Evolutionary conservation across 345 rosid species (phyloP), one percentile per base, ranked within the genome.

Genomic region (Viola odorata): DNA sequence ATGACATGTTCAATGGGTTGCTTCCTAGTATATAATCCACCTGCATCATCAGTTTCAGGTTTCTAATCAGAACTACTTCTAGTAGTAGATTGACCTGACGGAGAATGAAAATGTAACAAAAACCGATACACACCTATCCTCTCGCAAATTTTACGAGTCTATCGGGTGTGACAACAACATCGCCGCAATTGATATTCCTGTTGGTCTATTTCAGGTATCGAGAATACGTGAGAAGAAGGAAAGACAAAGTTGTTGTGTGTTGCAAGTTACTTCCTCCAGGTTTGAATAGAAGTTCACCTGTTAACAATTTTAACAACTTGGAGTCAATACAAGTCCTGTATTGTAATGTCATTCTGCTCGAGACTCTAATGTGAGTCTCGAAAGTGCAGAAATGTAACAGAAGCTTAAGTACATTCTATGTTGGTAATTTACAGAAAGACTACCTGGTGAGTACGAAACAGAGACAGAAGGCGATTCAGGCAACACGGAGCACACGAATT

Each of bases 391-490:
- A 53, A 36, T 23, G 9, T 9, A 7, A 9, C 50, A 47, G 13
- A 47, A 9, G 11, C 13, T n/a, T n/a, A n/a, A n/a, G 13, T 6
- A n/a, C 11, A 47, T n/a, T 9, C 13, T 7, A 6, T 12, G 13
- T n/a, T n/a, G 1, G 3, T 5, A 23, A 52, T 0, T 50, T 4
- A 16, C 10, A 50, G 39, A 15, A 41, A 44, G 58, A 38, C 13
- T 67, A 84, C 81, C 87, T 12, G 84, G 81, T 14, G 83, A 81
- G 52, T 81, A 82, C 23, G 65, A 37, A 60, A 79, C 80, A 7
- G 62, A 52, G 0, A 65, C 50, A 15, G 81, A 66, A 9, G 86
- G 86, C 9, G 86, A 85, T 48, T 85, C 88, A 5, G 86, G 86
- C 68, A 85, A 62, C 32, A 79, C 32, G 4, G 79, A 52, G 1